Evolutionary conservation across 768 basidiomycete species (phyloP).

Genomic region (Boletus tylopilopsis): DNA sequence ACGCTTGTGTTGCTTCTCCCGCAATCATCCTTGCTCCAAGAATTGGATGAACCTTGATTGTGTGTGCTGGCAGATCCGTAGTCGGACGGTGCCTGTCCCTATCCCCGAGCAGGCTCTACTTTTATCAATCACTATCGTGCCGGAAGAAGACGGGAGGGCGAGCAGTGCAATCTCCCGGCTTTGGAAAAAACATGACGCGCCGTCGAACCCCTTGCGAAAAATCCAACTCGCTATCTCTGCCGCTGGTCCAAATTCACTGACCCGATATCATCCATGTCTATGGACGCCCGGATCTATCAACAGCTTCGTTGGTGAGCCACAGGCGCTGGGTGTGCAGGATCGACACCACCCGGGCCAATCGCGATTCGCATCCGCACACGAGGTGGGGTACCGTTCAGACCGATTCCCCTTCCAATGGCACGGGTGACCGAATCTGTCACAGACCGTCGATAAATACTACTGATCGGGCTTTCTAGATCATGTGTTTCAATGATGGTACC

Average conservation of each 20-base stretch:
- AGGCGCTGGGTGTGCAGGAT: too few relatives aligned
- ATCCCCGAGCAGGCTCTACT: not conserved
- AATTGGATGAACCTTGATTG: not conserved
- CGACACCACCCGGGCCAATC: too few relatives aligned
- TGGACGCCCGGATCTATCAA: conserved; percentile 50
- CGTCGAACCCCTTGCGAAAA: conserved; percentile 35
- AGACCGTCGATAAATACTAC: conserved; percentile 73
- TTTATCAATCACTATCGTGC: not conserved
- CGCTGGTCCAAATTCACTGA: conserved; percentile 33
- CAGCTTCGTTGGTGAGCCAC: conserved; percentile 34
- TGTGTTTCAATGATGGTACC: conserved; percentile 65
- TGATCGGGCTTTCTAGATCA: conserved; percentile 58
- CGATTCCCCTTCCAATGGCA: too few relatives aligned
- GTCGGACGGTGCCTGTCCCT: not conserved
- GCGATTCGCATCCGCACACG: not conserved
- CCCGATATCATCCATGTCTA: conserved; percentile 38
- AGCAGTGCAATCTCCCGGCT: not conserved
- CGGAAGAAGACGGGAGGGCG: not conserved
- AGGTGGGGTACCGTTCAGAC: too few relatives aligned
- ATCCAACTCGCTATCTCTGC: conserved; percentile 36
- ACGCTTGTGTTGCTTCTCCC: not conserved
- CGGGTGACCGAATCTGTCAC: conserved; percentile 67
- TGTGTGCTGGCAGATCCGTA: not conserved
- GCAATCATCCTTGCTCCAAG: not conserved
- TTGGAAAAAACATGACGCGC: too few relatives aligned